A percentile compares a stretch with the other conserved stretches of the same genome.
These are phyloP conservation scores for Penicillium sp. DNA, from an alignment of 2,329 filamentous ascomycete genomes.

Conservation along the genomic window DNA sequence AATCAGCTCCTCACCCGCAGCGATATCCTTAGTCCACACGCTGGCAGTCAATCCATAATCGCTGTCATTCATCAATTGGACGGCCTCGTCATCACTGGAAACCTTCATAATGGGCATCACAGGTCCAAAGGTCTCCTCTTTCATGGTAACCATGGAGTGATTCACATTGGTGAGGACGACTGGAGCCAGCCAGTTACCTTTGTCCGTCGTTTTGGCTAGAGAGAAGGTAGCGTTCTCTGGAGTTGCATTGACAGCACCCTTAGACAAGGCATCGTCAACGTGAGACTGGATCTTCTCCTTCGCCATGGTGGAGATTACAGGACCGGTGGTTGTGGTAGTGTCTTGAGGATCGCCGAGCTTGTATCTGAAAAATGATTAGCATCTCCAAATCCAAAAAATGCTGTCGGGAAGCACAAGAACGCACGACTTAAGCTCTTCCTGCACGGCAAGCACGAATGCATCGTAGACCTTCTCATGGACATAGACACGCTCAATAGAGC, in stretches of 20 bases:
- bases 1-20: slow-evolving; percentile 70
- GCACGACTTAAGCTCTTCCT: slow-evolving; percentile 65
- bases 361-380: slow-evolving; percentile 20
- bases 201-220: slow-evolving; percentile 64
- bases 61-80: slow-evolving; percentile 85
- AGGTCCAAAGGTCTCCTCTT: slow-evolving; percentile 88
- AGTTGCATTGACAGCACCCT: slow-evolving; percentile 78
- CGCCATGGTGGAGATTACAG: slow-evolving; percentile 77
- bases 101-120: slow-evolving; percentile 88
- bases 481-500: slow-evolving; percentile 84
- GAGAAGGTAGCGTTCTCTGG: slow-evolving; percentile 76
- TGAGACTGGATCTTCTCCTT: slow-evolving; percentile 74
- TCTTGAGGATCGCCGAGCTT: slow-evolving; percentile 70
- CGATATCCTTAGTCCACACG: slow-evolving; percentile 87
- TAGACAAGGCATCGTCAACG: slow-evolving; percentile 75
- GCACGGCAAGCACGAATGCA: slow-evolving; percentile 74
- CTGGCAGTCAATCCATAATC: slow-evolving; percentile 88
- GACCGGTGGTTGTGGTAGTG: slow-evolving; percentile 75
- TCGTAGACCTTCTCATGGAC: slow-evolving; percentile 82
- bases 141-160: slow-evolving; percentile 84
- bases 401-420: neutral
- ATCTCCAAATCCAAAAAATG: neutral
- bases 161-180: slow-evolving; percentile 75
- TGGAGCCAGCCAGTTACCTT: slow-evolving; percentile 82
- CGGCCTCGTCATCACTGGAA: slow-evolving; percentile 72